Evolutionary conservation across 495 filamentous ascomycete genomes (phyloP).

Genomic region (Xylaria palmicola): DNA sequence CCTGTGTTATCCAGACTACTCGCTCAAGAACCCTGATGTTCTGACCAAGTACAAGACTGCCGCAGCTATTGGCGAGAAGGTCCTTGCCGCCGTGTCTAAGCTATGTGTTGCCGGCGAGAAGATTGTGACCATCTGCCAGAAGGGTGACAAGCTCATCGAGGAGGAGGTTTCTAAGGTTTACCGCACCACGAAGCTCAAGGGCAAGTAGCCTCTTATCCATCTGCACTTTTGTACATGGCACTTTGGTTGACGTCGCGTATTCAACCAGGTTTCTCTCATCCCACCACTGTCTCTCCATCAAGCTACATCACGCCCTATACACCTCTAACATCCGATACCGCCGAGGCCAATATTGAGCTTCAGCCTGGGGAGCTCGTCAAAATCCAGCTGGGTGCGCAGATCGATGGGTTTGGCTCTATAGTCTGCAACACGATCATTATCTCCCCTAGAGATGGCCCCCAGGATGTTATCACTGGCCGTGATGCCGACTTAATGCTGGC

Average conservation of each 20-base stretch:
- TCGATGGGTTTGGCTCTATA: conserved; percentile 95
- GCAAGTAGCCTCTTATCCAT: conserved; percentile 41
- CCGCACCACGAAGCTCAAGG: conserved; percentile 98
- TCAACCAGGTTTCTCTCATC: conserved; percentile 75
- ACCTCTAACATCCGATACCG: conserved; percentile 76
- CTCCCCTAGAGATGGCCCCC: conserved; percentile 52
- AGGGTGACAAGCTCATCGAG: conserved; percentile 90
- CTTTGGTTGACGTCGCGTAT: conserved; percentile 22
- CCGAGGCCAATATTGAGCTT: conserved; percentile 74
- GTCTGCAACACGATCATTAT: conserved; percentile 90
- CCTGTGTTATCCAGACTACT: conserved; percentile 65
- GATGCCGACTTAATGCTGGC: conserved; percentile 86
- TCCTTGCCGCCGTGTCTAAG: conserved; percentile 80
- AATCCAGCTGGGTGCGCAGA: conserved; percentile 96
- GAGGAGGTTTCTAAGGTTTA: conserved; percentile 95
- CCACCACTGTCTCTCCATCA: conserved; percentile 91
- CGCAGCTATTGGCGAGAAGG: conserved; percentile 89
- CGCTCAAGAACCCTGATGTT: conserved; percentile 93
- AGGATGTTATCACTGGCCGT: conserved; percentile 64
- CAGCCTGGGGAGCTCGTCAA: conserved; percentile 86
- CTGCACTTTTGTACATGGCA: background rate
- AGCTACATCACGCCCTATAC: conserved; percentile 97
- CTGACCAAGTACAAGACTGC: conserved; percentile 99
- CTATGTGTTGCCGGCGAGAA: conserved; percentile 83
- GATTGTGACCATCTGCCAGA: conserved; percentile 88